A percentile compares a stretch with the other conserved stretches of the same genome.
phyloP scores from a whole-genome alignment of 164 flowering plant species.

The Hamamelis virginiana region DNA sequence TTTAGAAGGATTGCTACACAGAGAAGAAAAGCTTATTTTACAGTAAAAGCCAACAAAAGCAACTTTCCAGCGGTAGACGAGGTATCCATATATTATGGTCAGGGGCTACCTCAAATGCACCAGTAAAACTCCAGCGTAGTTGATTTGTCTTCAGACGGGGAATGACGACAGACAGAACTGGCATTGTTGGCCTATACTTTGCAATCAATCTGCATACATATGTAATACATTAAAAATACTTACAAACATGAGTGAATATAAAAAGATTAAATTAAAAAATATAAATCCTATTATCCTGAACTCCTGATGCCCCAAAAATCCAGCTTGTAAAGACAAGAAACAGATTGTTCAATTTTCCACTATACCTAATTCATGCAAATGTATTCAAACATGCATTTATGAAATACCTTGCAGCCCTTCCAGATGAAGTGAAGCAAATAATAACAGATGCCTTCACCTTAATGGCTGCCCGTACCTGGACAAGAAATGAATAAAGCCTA shows the following conservation, averaged over 20 bases:
- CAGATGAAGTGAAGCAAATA: constrained; percentile 83
- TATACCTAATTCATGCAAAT: neutral
- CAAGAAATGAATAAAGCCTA: constrained; percentile 4
- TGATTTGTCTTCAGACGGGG: constrained; percentile 86
- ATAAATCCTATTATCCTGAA: too few species aligned
- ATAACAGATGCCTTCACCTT: constrained; percentile 90
- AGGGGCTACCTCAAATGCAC: constrained; percentile 81
- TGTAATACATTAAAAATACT: neutral
- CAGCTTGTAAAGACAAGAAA: neutral
- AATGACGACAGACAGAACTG: constrained; percentile 84
- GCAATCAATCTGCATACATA: constrained; percentile 71
- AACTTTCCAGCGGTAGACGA: neutral
- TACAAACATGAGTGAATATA: neutral
- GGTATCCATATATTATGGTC: neutral
- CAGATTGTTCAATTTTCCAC: neutral
- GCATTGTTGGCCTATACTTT: constrained; percentile 93
- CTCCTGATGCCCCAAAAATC: too few species aligned
- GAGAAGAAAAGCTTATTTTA: neutral
- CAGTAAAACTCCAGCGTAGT: constrained; percentile 80
- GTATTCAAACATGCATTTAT: neutral
- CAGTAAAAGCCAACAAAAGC: neutral
- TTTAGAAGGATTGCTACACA: too few species aligned
- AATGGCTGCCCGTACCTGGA: constrained; percentile 81
- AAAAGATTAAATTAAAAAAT: neutral
- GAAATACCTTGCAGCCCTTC: constrained; percentile 87